Base-by-base conservation (phyloP, 2,329 filamentous ascomycete species). In the Epichloe festucae region DNA sequence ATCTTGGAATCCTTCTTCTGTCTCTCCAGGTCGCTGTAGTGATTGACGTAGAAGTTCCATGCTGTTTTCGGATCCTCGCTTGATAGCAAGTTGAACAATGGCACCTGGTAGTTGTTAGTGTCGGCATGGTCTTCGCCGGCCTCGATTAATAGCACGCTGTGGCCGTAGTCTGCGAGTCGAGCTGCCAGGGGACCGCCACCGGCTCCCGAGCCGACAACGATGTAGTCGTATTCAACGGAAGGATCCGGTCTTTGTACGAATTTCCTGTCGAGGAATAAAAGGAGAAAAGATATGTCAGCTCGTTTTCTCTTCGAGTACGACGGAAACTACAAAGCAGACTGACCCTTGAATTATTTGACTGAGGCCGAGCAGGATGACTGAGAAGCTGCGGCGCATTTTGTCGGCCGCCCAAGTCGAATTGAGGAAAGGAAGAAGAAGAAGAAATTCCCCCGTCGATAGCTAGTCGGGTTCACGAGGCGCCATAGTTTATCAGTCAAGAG, bases 11-110 rank as follows among this genome's bases (percentile, higher is more conserved):
- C 78, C 48, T 70, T 67, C 17, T 46, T 46, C 55, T 80, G 75
- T 38, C 74, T 69, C 19, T 65, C 62, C 44, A 76, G 65, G 54
- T 82, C 72, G 7, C 70, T 67, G 58, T 82, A 83, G 62, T 84
- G 80, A 45, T 72, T 72, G n/a, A 82, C 77, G 55, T 76, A 84
- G 64, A 78, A 83, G 62, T 81, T 76, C 81, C 81, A 84, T 31
- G 27, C 15, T 46, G 44, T 46, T 5, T 11, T 21, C 3, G 19
- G 44, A 11, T 46, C 27, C 27, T 46, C 44, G 44, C 44, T 46
- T 11, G 44, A 46, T 11, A 46, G 44, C 21, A 46, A 31, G 27
- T 46, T 46, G 27, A 46, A 46, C 21, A 31, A 11, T 4, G 44
- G 44, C 15, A 46, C 44, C 11, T 74, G 71, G 55, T 78, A 73